Evolutionary conservation across 2,329 filamentous ascomycete species (phyloP).

Genomic region (Trichothecium sympodiale): DNA sequence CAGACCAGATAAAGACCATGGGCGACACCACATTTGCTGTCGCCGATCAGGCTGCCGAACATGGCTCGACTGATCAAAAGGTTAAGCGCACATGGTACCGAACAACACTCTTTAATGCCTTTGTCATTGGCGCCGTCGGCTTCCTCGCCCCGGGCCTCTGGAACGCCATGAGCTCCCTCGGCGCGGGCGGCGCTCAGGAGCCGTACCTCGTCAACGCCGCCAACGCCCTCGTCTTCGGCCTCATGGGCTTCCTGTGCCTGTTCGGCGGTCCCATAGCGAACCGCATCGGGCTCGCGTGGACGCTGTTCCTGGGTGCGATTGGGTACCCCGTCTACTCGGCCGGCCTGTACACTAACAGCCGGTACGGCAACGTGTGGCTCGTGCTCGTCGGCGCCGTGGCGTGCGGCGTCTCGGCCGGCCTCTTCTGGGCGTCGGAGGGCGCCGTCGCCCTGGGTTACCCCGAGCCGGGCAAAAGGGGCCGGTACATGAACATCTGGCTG

Average conservation of each 20-base stretch:
- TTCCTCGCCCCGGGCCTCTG: slow-evolving; percentile 40
- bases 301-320: slow-evolving; percentile 30
- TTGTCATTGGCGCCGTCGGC: slow-evolving; percentile 39
- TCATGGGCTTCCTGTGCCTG: slow-evolving; percentile 37
- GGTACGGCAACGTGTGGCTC: slow-evolving; percentile 39
- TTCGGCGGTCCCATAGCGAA: slow-evolving; percentile 32
- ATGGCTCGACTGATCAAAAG: neutral
- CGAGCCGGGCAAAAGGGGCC: slow-evolving; percentile 32
- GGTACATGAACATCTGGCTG: slow-evolving; percentile 21
- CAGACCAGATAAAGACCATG: no score
- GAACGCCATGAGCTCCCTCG: slow-evolving; percentile 44
- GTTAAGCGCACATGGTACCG: slow-evolving; percentile 30
- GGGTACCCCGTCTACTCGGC: slow-evolving; percentile 37
- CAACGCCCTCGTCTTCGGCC: slow-evolving; percentile 36
- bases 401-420: slow-evolving; percentile 35
- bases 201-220: slow-evolving; percentile 44
- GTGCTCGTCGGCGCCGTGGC: slow-evolving; percentile 35
- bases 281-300: slow-evolving; percentile 33
- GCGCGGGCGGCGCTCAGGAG: slow-evolving; percentile 34
- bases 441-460: slow-evolving; percentile 38
- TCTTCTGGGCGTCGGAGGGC: slow-evolving; percentile 40
- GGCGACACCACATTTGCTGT: no score
- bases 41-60: neutral
- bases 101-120: slow-evolving; percentile 40
- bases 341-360: slow-evolving; percentile 36